phyloP scores from a whole-genome alignment of 306 rosid genomes.

The Senna tora region DNA sequence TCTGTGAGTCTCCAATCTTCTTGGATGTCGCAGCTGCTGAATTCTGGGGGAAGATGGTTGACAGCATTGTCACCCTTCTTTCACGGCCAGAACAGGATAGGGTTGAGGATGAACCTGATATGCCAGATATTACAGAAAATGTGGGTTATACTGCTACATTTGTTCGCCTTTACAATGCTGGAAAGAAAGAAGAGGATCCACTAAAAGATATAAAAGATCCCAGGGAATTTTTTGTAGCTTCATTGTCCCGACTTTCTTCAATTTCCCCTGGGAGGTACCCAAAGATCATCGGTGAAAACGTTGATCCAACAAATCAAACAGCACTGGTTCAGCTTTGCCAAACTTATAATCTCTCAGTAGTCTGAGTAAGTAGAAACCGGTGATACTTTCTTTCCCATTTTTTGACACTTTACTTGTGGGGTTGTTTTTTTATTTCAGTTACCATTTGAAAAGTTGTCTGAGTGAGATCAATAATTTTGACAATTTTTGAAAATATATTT shows the following conservation, averaged over 20 bases:
- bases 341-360: conserved; percentile 57
- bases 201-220: conserved; percentile 79
- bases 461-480: not conserved
- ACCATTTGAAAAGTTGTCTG: conserved; percentile 9
- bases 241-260: conserved; percentile 68
- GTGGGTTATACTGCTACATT: conserved; percentile 86
- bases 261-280: conserved; percentile 75
- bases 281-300: conserved; percentile 64
- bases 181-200: conserved; percentile 93
- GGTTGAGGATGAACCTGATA: conserved; percentile 79
- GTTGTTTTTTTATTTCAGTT: conserved; percentile 21
- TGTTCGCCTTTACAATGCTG: conserved; percentile 92
- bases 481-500: not conserved
- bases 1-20: conserved; percentile 78
- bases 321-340: conserved; percentile 83
- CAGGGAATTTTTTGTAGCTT: conserved; percentile 68
- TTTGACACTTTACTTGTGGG: not conserved
- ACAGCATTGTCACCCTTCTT: conserved; percentile 87
- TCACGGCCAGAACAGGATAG: conserved; percentile 90
- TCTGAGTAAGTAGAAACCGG: conserved; percentile 60
- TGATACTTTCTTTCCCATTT: conserved; percentile 1
- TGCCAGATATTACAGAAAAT: conserved; percentile 93
- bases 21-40: conserved; percentile 68
- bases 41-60: conserved; percentile 92
- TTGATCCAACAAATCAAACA: conserved; percentile 76